A percentile compares a stretch with the other conserved stretches of the same genome.
These are phyloP conservation scores for Ophiostoma perfectum DNA, from an alignment of 2,329 filamentous ascomycete genomes.

Conservation along the genomic window DNA sequence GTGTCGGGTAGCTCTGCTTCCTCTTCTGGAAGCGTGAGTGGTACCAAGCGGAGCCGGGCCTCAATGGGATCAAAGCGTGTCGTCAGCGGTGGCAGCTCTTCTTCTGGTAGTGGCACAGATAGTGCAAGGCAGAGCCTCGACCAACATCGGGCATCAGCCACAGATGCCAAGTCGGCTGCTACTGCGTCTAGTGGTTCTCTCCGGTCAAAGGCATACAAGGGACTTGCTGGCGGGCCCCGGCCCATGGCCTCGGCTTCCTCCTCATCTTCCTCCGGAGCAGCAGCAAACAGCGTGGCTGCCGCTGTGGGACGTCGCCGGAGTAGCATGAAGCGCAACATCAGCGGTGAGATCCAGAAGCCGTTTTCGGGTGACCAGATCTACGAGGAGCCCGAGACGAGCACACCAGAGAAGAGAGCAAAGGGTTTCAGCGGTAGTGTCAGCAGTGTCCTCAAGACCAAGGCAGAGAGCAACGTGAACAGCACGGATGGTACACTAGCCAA, in stretches of 20 bases:
- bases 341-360: conserved; percentile 59
- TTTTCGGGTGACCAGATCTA: conserved; percentile 79
- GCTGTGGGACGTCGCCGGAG: conserved; percentile 50
- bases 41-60: conserved; percentile 33
- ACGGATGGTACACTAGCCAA: conserved; percentile 34
- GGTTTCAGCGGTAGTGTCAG: neutral
- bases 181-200: conserved; percentile 19
- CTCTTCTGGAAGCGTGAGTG: conserved; percentile 37
- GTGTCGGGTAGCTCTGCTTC: conserved; percentile 47
- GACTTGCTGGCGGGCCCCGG: conserved; percentile 33
- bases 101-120: conserved; percentile 26
- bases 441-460: conserved; percentile 46
- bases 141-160: neutral
- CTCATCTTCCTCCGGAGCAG: neutral
- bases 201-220: conserved; percentile 39
- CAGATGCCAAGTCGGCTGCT: too few relatives aligned
- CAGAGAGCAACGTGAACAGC: conserved; percentile 61
- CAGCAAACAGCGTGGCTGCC: conserved; percentile 15
- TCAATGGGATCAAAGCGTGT: conserved; percentile 29
- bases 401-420: conserved; percentile 27
- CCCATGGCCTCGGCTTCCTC: conserved; percentile 30
- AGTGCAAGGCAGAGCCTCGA: conserved; percentile 35
- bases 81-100: conserved; percentile 28
- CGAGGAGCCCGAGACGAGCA: conserved; percentile 68
- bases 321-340: conserved; percentile 64